These are phyloP conservation scores for Aspergillus viridinutans DNA, from an alignment of 2,329 filamentous ascomycete species.

Conservation along the genomic window DNA sequence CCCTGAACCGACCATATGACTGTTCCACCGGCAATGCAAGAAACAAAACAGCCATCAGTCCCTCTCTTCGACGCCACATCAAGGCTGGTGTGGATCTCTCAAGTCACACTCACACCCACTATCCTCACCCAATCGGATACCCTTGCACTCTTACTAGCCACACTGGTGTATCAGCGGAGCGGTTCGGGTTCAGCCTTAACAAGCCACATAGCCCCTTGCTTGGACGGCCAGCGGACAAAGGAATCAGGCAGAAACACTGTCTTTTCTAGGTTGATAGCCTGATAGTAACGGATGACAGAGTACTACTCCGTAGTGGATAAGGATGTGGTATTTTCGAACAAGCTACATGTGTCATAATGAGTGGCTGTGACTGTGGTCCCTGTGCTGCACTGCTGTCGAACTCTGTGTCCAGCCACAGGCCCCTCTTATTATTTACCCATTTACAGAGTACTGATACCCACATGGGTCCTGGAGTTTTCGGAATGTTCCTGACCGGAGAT, in stretches of 20 bases:
- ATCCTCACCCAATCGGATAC: not conserved
- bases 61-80: not conserved
- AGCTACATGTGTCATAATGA: constrained; percentile 12
- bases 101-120: not conserved
- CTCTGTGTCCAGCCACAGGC: constrained; percentile 2
- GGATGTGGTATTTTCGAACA: not conserved
- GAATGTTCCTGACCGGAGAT: not conserved
- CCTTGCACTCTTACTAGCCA: not conserved
- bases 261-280: not conserved
- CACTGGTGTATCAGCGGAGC: not conserved
- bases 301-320: not conserved
- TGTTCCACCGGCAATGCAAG: not conserved
- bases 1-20: not conserved
- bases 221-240: not conserved
- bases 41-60: not conserved
- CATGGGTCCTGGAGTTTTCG: not conserved
- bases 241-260: not conserved
- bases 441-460: not conserved
- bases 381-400: not conserved
- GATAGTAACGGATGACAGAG: not conserved
- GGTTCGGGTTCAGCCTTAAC: not conserved
- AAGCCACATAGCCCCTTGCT: not conserved
- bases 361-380: constrained; percentile 6
- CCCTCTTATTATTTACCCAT: not conserved
- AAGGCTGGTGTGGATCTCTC: not conserved